Evolutionary conservation across 306 rosid genomes (phyloP), one percentile per base, ranked within the genome.

Genomic region (Cicer bijugum): DNA sequence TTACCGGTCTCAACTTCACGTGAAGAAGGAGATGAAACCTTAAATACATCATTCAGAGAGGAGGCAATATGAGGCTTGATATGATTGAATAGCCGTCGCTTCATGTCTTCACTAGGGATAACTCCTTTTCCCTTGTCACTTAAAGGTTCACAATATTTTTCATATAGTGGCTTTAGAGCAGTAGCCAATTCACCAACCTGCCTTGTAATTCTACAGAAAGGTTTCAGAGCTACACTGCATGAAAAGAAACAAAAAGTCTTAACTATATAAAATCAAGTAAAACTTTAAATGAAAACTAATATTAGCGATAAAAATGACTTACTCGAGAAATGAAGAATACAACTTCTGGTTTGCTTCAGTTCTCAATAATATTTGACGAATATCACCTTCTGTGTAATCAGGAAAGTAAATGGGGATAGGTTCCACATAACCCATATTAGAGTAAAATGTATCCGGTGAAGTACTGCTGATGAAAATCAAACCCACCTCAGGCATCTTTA

Each of bases 311-410:
- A 69, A 48, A 69, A 38, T 38, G 15, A 59, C 85, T 83, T 80
- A 91, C 99, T 87, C 89, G 57, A 91, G 82, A 82, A 94, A 94
- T 47, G 96, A 89, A 37, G 95, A 87, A 83, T 84, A 89, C 56
- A 94, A 79, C 82, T 89, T 88, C 80, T 77, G 86, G 77, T 88
- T 88, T 4, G 81, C 75, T 82, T 94, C 90, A 77, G 82, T 84
- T 78, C 79, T 76, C 82, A 84, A 43, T 45, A 94, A 82, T 75
- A 94, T 87, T 79, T 89, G 79, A 63, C 81, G 82, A 75, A 88
- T 80, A 81, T 87, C 92, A 10, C 66, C 89, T 82, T 91, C 96
- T 6, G 85, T 82, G 74, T 94, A 94, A 82, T 94, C 92, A 63
- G 90, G 84, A 80, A 94, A 86, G 84, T 79, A 84, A 42, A 91